These are phyloP conservation scores for Zopfochytrium polystomum DNA, from an alignment of 371 early-diverging fungal genomes.

Conservation along the genomic window DNA sequence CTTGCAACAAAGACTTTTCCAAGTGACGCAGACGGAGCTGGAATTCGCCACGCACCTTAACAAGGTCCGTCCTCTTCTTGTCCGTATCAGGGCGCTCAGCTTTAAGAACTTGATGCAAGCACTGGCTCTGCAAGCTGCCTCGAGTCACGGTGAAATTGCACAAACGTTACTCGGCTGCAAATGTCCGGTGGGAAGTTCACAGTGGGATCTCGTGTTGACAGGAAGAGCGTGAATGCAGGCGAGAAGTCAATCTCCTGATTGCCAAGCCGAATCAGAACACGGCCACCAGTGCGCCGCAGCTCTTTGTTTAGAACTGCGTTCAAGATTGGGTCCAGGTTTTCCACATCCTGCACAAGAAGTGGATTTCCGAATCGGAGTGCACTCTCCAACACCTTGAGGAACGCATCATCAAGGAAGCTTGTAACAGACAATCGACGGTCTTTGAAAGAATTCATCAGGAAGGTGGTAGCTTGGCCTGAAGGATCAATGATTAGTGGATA, in stretches of 20 bases:
- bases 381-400: slow-evolving; percentile 95
- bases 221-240: slow-evolving; percentile 90
- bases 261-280: slow-evolving; percentile 92
- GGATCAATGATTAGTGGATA: slow-evolving; percentile 98
- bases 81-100: slow-evolving; percentile 95
- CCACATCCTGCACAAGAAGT: slow-evolving; percentile 94
- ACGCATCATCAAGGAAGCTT: slow-evolving; percentile 95
- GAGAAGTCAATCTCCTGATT: slow-evolving; percentile 98
- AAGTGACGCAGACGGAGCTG: slow-evolving; percentile 86
- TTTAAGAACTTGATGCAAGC: slow-evolving; percentile 91
- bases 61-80: slow-evolving; percentile 82
- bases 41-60: slow-evolving; percentile 96
- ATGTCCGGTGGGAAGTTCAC: slow-evolving; percentile 93
- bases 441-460: slow-evolving; percentile 83
- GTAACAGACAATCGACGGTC: slow-evolving; percentile 89
- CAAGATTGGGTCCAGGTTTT: slow-evolving; percentile 94
- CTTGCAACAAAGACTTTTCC: slow-evolving; percentile 89
- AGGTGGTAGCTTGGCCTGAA: slow-evolving; percentile 87
- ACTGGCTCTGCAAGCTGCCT: slow-evolving; percentile 92
- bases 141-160: slow-evolving; percentile 98
- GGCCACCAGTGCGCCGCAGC: slow-evolving; percentile 92
- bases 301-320: slow-evolving; percentile 97
- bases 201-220: slow-evolving; percentile 91
- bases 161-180: slow-evolving; percentile 95
- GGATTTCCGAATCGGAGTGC: slow-evolving; percentile 98